Evolutionary conservation across 768 basidiomycete genomes (phyloP).

Genomic region (Lentinula detonsa): DNA sequence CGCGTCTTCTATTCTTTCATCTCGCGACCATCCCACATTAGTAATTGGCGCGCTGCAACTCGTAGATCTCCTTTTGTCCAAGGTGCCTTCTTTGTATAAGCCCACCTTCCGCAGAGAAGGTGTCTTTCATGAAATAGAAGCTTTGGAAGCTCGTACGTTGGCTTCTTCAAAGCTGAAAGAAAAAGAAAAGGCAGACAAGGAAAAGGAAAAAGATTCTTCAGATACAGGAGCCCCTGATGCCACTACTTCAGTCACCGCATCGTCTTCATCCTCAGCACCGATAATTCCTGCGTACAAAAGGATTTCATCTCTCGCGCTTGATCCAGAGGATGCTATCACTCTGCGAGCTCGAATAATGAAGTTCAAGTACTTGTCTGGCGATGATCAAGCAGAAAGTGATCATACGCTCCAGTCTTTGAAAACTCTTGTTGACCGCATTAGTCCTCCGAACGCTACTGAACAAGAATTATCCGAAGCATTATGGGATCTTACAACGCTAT

Average conservation of each 20-base stretch:
- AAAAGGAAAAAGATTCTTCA: constrained; percentile 34
- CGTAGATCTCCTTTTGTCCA: constrained; percentile 83
- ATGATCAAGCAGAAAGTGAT: constrained; percentile 51
- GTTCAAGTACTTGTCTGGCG: constrained; percentile 66
- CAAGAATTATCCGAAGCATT: constrained; percentile 56
- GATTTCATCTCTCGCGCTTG: constrained; percentile 58
- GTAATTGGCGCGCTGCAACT: constrained; percentile 89
- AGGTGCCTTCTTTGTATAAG: constrained; percentile 79
- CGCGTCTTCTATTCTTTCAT: constrained; percentile 88
- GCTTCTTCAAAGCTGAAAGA: constrained; percentile 41
- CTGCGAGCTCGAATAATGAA: constrained; percentile 86
- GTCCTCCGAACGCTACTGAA: constrained; percentile 49
- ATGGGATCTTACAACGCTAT: constrained; percentile 72
- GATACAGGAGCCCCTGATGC: constrained; percentile 19
- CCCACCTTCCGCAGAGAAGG: constrained; percentile 92
- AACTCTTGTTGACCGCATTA: constrained; percentile 60
- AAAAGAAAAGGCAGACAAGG: constrained; percentile 25
- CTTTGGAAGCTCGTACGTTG: constrained; percentile 60
- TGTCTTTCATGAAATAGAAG: constrained; percentile 91
- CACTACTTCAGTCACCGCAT: constrained; percentile 33
- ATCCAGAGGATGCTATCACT: constrained; percentile 89
- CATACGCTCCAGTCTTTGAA: constrained; percentile 60
- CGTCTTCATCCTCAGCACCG: constrained; percentile 33
- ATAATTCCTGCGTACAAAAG: constrained; percentile 65
- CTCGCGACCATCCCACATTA: constrained; percentile 82